Percentiles rank a stretch among this genome's conserved stretches.
Conservation (phyloP, 306 rosid genomes). For the Gillenia trifoliata region DNA sequence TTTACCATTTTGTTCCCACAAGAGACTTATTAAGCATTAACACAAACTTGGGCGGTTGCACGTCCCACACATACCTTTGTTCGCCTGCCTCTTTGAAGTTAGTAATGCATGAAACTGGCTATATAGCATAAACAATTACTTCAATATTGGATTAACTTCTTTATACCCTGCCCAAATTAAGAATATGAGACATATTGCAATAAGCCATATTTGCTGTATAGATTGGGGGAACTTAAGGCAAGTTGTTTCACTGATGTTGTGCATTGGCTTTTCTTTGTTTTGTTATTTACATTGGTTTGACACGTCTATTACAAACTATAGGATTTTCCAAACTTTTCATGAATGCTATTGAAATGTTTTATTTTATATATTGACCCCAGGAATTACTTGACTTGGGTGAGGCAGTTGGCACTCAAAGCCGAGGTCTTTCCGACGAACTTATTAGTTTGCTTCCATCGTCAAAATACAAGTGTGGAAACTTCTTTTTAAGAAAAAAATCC, state of each 20-base stretch:
- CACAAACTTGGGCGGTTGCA: background rate
- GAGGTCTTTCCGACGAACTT: slow-evolving; percentile 79
- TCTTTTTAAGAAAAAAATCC: slow-evolving; percentile 67
- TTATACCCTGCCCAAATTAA: background rate
- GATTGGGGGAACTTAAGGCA: background rate
- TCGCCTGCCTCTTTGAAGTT: background rate
- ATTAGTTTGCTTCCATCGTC: slow-evolving; percentile 76
- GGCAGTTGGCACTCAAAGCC: slow-evolving; percentile 79
- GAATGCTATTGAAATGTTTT: background rate
- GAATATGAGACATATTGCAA: background rate
- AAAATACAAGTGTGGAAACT: slow-evolving; percentile 55
- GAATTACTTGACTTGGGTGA: slow-evolving; percentile 84
- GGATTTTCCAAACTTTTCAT: background rate
- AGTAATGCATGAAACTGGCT: background rate
- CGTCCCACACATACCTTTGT: background rate
- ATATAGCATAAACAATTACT: background rate
- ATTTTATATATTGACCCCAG: slow-evolving; percentile 32
- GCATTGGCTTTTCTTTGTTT: too few species aligned
- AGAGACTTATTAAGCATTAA: background rate
- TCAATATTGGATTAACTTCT: background rate
- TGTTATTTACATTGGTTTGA: background rate
- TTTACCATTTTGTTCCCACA: background rate
- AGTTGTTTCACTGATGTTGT: background rate
- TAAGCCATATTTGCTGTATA: background rate
- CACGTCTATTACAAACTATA: background rate